These are phyloP conservation scores for Ascochyta rabiei DNA, from an alignment of 2,329 filamentous ascomycete species.

Conservation along the genomic window DNA sequence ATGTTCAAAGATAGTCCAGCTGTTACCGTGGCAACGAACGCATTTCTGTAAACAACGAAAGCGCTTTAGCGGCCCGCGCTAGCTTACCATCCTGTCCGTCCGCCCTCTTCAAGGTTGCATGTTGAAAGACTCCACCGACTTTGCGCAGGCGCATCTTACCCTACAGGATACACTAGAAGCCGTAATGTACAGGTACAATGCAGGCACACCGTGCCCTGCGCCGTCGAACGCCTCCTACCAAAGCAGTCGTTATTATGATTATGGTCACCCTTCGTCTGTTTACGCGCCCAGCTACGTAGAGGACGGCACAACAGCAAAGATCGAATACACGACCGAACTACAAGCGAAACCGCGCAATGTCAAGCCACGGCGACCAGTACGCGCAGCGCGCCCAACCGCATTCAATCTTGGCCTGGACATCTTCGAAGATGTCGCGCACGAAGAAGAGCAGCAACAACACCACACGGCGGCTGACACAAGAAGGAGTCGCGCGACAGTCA, in stretches of 20 bases:
- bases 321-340: conserved; percentile 49
- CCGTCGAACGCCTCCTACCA: conserved; percentile 32
- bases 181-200: conserved; percentile 44
- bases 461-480: conserved; percentile 28
- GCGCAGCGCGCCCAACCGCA: conserved; percentile 33
- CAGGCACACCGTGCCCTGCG: conserved; percentile 46
- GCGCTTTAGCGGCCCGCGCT: conserved; percentile 8
- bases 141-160: conserved; percentile 28
- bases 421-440: conserved; percentile 47
- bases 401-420: conserved; percentile 46
- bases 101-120: conserved; percentile 1
- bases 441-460: conserved; percentile 37
- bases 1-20: neutral
- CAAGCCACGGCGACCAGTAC: conserved; percentile 44
- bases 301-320: conserved; percentile 45
- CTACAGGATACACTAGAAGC: conserved; percentile 8
- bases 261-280: conserved; percentile 31
- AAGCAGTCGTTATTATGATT: conserved; percentile 34
- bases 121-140: conserved; percentile 16
- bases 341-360: conserved; percentile 35
- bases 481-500: conserved; percentile 34
- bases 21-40: conserved; percentile 9
- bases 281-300: conserved; percentile 43
- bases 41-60: conserved; percentile 7
- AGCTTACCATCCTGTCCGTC: conserved; percentile 12